Evolutionary conservation across 768 basidiomycete species (phyloP), one percentile per base, ranked within the genome.

Genomic region (Russula foetens): DNA sequence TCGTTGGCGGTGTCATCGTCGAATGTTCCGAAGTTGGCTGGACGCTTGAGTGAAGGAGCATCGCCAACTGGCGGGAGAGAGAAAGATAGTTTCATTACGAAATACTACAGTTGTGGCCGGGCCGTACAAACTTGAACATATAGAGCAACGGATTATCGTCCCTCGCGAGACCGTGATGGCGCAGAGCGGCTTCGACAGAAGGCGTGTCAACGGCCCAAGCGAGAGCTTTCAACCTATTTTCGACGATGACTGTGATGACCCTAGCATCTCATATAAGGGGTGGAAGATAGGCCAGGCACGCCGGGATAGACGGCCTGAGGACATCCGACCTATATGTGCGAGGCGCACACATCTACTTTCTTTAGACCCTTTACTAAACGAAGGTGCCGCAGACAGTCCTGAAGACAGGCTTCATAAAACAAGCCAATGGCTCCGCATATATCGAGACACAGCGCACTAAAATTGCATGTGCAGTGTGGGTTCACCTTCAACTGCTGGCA

Each of bases 351-450:
- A 9, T 9, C 21, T 15, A 39, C 46, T 31, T 28, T 47, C 51
- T 52, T 53, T 56, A 29, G 31, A 43, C 52, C 45, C 47, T 17
- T 59, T 24, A 33, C 51, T 39, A n/a, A 56, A 35, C 52, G 46
- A 49, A 58, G 45, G 49, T 50, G 54, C 53, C 29, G 50, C 62
- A 54, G 61, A 57, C 64, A 99, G 95, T 91, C 73, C 75, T 99
- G 50, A 86, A 94, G 70, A 84, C 92, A 29, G 93, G 94, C 9
- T 75, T 98, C 15, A 92, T 97, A 56, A 88, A 76, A 63, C 93
- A 97, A 73, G 96, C 97, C 1, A 95, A 93, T 69, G 97, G 97
- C 1, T 97, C 94, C 19, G 94, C 93, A 12, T 99, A 98, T 70
- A 90, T 99, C 67, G 97, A 99, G 74, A 89, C 88, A 1, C 88